These are phyloP conservation scores for Rubia tinctorum DNA, from an alignment of 305 asterid species.

Conservation along the genomic window DNA sequence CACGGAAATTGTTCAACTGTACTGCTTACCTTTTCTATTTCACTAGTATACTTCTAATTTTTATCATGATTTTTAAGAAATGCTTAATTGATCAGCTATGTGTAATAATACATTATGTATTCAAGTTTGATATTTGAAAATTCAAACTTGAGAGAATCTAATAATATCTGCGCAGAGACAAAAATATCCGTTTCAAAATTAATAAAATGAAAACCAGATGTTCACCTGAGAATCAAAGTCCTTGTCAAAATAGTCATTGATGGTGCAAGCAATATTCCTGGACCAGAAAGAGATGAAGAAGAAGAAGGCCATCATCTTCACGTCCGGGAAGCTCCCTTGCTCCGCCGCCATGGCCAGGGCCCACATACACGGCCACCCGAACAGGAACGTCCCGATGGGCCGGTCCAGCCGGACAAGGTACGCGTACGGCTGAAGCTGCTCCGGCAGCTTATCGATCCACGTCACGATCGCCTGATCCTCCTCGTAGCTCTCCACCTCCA, in stretches of 20 bases:
- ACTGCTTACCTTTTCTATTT: too few relatives aligned
- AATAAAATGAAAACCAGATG: background rate
- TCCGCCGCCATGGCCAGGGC: slow-evolving; percentile 9
- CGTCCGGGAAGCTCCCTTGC: slow-evolving; percentile 2
- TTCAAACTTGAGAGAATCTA: too few relatives aligned
- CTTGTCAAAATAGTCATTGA: slow-evolving; percentile 15
- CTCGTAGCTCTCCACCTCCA: background rate
- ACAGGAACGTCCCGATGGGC: slow-evolving; percentile 5
- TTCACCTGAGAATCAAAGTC: slow-evolving; percentile 16
- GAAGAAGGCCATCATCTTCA: slow-evolving; percentile 9
- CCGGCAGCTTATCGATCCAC: slow-evolving; percentile 14
- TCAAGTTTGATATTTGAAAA: too few relatives aligned
- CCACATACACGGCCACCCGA: slow-evolving; percentile 15
- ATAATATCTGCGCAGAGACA: too few relatives aligned
- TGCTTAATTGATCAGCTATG: too few relatives aligned
- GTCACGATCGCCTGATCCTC: background rate
- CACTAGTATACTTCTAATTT: too few relatives aligned
- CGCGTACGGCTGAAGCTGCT: slow-evolving; percentile 6
- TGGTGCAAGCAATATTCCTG: slow-evolving; percentile 7
- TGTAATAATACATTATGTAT: too few relatives aligned
- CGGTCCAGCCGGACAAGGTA: slow-evolving; percentile 10
- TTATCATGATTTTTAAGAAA: too few relatives aligned
- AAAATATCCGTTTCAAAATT: too few relatives aligned
- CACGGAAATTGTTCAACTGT: too few relatives aligned
- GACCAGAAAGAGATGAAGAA: slow-evolving; percentile 11